Evolutionary conservation across 2,329 filamentous ascomycete species (phyloP), one percentile per base, ranked within the genome.

Genomic region (Cladobotryum mycophilum): DNA sequence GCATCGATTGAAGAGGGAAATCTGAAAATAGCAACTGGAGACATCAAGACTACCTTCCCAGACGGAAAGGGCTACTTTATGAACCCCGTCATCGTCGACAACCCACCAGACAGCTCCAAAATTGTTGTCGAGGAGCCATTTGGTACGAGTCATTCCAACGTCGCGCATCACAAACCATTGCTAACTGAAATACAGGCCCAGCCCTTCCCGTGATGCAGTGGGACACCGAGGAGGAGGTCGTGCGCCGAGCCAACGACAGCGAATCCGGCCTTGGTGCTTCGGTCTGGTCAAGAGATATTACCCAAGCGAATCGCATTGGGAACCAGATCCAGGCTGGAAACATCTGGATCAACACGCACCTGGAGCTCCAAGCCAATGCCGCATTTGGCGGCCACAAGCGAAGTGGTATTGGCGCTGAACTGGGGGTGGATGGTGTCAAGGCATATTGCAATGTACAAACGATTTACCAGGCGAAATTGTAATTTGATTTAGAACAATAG

Each of bases 11-110:
- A 30, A 30, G 25, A 30, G 25, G 25, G 25, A 30, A 30, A 30
- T 11, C 25, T 30, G 2, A 30, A 30, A 2, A 2, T 30, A 11
- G 9, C 25, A 30, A 30, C 25, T 11, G 25, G 25, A 5, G 25
- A 30, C 25, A 30, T 30, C 25, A 30, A 30, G 25, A 30, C 25
- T 7, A 54, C 56, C 0, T 33, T 64, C 11, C 51, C 60, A 69
- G 85, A 86, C 52, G 67, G 74, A 58, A 83, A 88, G 74, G 88
- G 88, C 48, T 93, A 86, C 79, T 93, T 90, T 75, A 89, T 93
- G 67, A 76, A 90, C 73, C 89, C 89, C 14, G 93, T 89, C 0
- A 60, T 70, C 2, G 62, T 70, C 30, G 61, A 59, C 1, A 58
- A 66, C 9, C 64, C 68, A 3, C 62, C 57, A 22, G 56, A 60